A percentile compares a stretch with the other conserved stretches of the same genome.
phyloP scores from a whole-genome alignment of 2,329 filamentous ascomycete species.

The Alternaria burnsii region DNA sequence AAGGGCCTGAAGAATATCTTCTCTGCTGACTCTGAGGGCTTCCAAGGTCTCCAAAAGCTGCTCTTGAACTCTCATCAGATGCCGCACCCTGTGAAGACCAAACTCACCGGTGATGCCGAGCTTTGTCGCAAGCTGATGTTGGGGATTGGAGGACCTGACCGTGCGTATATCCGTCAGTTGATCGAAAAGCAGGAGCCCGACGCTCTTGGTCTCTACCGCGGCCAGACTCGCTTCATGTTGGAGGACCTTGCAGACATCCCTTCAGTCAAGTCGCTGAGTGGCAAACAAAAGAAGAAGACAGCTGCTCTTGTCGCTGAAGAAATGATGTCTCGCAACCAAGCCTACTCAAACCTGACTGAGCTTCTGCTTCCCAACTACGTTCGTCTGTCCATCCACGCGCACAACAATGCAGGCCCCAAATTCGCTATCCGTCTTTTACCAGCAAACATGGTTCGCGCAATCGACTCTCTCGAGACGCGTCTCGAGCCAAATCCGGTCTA shows the following conservation, averaged over 20 bases:
- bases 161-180: slow-evolving; percentile 34
- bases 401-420: slow-evolving; percentile 54
- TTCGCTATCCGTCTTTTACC: slow-evolving; percentile 55
- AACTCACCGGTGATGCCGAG: slow-evolving; percentile 39
- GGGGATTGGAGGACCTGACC: slow-evolving; percentile 35
- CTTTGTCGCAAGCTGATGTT: slow-evolving; percentile 44
- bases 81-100: slow-evolving; percentile 42
- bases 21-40: slow-evolving; percentile 30
- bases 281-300: slow-evolving; percentile 46
- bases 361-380: slow-evolving; percentile 57
- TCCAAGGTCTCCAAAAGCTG: slow-evolving; percentile 25
- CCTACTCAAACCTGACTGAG: slow-evolving; percentile 60
- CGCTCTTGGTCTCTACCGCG: slow-evolving; percentile 46
- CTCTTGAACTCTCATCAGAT: slow-evolving; percentile 30
- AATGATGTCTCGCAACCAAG: slow-evolving; percentile 56
- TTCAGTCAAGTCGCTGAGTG: slow-evolving; percentile 33
- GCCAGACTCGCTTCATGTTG: slow-evolving; percentile 51
- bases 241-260: slow-evolving; percentile 44
- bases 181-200: slow-evolving; percentile 42
- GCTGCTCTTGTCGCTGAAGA: slow-evolving; percentile 47
- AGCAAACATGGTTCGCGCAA: slow-evolving; percentile 40
- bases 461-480: slow-evolving; percentile 44
- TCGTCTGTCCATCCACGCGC: slow-evolving; percentile 60
- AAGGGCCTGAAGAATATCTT: slow-evolving; percentile 44
- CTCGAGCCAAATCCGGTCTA: slow-evolving; percentile 37